Base-by-base conservation (phyloP, 257 asterid species). In the Salvia splendens region DNA sequence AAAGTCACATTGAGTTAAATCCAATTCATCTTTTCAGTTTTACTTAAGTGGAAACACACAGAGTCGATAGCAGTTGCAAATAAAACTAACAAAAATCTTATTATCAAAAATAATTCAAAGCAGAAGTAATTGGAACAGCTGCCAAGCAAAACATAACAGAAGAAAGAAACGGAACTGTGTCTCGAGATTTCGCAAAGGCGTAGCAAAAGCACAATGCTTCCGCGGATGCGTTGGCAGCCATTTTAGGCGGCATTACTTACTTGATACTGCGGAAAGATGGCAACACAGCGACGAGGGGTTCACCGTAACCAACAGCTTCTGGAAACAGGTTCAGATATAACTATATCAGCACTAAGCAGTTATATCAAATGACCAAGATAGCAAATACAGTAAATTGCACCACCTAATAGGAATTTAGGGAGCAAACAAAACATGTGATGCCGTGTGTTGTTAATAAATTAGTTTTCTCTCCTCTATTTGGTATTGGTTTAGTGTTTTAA, bases 291-390 rank as follows among this genome's bases (percentile, higher is more conserved):
- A 84, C 12, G 61, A 84, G 76, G 41, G 89, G 85, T 48, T 79
- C 86, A 65, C 85, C 86, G 61, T 81, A 84, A 12, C 89, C 92
- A 61, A 73, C 84, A 61, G 92, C 78, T 61, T 85, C 92, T 85
- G 75, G 50, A 61, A 38, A 30, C 20, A n/a, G 8, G 68, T 28
- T 51, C 16, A 52, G 7, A 24, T 51, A 58, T 12, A 67, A 61
- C 40, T 17, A 61, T 11, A 1, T 60, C 16, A 60, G 59, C 40
- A 53, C 45, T 46, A 5, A 65, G 30, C 49, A 30, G 16, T 28
- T 54, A 54, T 54, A 1, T 50, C 12, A 28, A 12, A 28, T 30
- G 24, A 30, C 61, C 17, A 4, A 54, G 8, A 30, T 8, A 11
- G 9, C 17, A 12, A 28, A 55, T 30, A 55, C 16, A 30, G 12